Evolutionary conservation across 164 flowering plant species (phyloP).

Genomic region (Vitis labrusca): DNA sequence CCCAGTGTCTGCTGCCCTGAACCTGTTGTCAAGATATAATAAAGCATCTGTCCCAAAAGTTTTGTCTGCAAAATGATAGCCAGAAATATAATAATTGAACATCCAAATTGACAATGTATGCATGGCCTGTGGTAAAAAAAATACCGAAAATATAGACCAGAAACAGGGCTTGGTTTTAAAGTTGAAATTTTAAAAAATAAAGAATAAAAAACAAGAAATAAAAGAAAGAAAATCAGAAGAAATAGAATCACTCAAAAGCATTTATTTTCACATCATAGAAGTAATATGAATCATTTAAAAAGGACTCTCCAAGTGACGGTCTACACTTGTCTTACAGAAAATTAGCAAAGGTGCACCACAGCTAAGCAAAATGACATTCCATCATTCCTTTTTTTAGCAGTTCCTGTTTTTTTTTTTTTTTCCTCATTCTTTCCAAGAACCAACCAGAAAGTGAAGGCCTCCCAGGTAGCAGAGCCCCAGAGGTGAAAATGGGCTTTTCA

Average conservation of each 20-base stretch:
- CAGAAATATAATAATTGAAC: neutral
- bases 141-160: neutral
- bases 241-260: no score
- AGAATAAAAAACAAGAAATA: neutral
- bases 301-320: no score
- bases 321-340: no score
- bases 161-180: neutral
- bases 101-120: neutral
- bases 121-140: neutral
- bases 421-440: no score
- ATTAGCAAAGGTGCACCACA: no score
- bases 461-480: no score
- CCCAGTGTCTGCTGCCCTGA: constrained; percentile 98
- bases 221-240: neutral
- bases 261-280: no score
- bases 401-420: no score
- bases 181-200: no score
- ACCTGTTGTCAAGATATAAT: constrained; percentile 86
- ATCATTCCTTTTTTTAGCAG: neutral
- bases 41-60: constrained; percentile 93
- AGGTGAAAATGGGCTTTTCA: no score
- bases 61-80: constrained; percentile 59
- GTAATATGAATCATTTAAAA: no score
- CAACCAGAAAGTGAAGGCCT: no score
- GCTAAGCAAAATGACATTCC: neutral